These are phyloP conservation scores for Aspergillus cejpii DNA, from an alignment of 2,329 filamentous ascomycete species.

Conservation along the genomic window DNA sequence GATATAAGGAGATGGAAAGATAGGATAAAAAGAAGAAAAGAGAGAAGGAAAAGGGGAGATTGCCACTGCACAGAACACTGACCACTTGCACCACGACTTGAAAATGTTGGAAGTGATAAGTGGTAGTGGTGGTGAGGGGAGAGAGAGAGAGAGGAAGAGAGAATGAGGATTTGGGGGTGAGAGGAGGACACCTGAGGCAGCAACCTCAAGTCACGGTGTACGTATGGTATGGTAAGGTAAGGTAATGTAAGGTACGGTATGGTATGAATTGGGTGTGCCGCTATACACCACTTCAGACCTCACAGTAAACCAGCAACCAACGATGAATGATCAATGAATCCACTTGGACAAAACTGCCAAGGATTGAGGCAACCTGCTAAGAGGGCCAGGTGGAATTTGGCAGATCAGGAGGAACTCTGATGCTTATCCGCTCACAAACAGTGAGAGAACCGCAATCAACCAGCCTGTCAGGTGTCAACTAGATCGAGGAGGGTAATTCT, in stretches of 20 bases:
- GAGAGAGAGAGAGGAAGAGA: constrained; percentile 3
- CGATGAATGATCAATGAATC: background rate
- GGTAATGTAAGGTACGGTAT: background rate
- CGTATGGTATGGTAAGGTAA: background rate
- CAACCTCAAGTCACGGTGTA: background rate
- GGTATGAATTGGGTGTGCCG: too few relatives aligned
- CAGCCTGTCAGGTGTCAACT: background rate
- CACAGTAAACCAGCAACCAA: background rate
- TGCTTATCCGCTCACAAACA: background rate
- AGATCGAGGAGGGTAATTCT: background rate
- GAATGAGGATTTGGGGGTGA: constrained; percentile 2
- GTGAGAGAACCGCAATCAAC: background rate
- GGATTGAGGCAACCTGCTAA: background rate
- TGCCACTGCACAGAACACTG: constrained; percentile 13
- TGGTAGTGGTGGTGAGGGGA: constrained; percentile 4
- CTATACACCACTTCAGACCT: background rate
- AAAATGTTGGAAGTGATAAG: constrained; percentile 1
- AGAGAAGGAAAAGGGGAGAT: constrained; percentile 2
- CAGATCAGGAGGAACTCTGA: background rate
- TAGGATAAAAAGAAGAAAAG: constrained; percentile 12
- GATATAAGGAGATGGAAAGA: constrained; percentile 8
- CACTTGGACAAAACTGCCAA: background rate
- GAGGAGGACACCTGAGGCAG: constrained; percentile 1
- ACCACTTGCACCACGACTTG: constrained; percentile 6
- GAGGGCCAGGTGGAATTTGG: background rate